Evolutionary conservation across 2,329 filamentous ascomycete species (phyloP).

Genomic region (Apiospora malaysiana): DNA sequence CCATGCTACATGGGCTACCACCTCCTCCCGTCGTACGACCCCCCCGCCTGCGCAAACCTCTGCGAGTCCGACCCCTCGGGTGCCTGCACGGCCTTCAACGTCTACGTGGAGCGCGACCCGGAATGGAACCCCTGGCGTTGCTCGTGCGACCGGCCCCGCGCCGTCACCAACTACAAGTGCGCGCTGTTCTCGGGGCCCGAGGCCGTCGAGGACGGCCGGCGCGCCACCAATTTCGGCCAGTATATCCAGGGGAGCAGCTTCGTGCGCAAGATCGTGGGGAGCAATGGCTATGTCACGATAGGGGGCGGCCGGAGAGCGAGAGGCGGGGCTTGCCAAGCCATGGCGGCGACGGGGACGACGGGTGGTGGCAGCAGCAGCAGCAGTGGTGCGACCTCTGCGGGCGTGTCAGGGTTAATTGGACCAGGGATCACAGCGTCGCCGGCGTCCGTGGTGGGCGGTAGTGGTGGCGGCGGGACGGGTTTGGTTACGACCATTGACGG

Average conservation of each 20-base stretch:
- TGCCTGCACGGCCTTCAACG: neutral
- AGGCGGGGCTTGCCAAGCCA: neutral
- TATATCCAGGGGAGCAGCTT: neutral
- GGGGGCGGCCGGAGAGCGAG: neutral
- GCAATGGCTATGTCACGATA: neutral
- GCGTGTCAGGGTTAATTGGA: too few species aligned
- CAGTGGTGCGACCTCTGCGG: neutral
- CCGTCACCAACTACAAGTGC: neutral
- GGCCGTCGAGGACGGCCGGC: neutral
- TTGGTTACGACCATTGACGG: neutral
- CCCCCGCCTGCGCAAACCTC: neutral
- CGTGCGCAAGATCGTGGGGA: neutral
- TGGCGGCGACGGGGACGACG: neutral
- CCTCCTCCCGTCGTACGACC: neutral
- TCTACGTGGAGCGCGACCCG: conserved; percentile 2
- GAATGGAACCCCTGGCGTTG: neutral
- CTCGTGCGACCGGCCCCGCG: neutral
- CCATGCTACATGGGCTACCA: conserved; percentile 1
- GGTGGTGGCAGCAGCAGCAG: neutral
- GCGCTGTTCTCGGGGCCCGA: neutral
- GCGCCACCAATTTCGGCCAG: neutral
- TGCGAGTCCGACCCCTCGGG: conserved; percentile 1
- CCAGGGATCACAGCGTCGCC: too few species aligned
- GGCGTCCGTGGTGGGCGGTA: neutral
- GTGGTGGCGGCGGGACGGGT: neutral